Conservation (phyloP, 192 early-diverging fungal genomes). For the Gonapodya sp. region DNA sequence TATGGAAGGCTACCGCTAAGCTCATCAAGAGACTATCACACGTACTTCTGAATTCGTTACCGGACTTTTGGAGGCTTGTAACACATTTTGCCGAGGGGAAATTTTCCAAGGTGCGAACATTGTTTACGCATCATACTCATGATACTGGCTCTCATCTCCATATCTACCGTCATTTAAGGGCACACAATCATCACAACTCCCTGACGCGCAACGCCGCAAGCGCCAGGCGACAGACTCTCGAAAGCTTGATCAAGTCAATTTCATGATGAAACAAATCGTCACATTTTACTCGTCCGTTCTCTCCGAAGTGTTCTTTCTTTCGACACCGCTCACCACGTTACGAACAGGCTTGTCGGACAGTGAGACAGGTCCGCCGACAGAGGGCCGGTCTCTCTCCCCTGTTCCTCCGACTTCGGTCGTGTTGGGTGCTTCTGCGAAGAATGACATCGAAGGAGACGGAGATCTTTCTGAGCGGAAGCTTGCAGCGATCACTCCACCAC, state of each 20-base stretch:
- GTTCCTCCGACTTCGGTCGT: not conserved
- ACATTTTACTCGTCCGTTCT: slow-evolving; percentile 1
- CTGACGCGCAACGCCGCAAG: not conserved
- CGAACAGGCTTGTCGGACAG: not conserved
- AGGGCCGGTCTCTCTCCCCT: not conserved
- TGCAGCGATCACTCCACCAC: not conserved
- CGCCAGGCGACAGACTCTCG: not conserved
- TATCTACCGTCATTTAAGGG: no score
- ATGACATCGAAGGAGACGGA: not conserved
- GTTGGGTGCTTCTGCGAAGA: not conserved
- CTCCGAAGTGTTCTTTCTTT: not conserved
- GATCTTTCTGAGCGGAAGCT: not conserved
- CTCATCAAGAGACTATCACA: slow-evolving; percentile 70
- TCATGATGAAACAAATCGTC: not conserved
- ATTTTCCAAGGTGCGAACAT: slow-evolving; percentile 34
- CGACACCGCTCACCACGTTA: not conserved
- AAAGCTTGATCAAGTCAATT: not conserved
- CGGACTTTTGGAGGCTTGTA: slow-evolving; percentile 89
- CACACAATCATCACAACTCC: not conserved
- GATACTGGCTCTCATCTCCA: no score
- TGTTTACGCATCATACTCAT: not conserved
- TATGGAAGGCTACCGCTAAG: slow-evolving; percentile 59
- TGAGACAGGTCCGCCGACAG: not conserved
- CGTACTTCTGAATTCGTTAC: slow-evolving; percentile 59
- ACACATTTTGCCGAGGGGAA: slow-evolving; percentile 80